Evolutionary conservation across 2,329 filamentous ascomycete species (phyloP).

Genomic region (Stylonectria norvegica): DNA sequence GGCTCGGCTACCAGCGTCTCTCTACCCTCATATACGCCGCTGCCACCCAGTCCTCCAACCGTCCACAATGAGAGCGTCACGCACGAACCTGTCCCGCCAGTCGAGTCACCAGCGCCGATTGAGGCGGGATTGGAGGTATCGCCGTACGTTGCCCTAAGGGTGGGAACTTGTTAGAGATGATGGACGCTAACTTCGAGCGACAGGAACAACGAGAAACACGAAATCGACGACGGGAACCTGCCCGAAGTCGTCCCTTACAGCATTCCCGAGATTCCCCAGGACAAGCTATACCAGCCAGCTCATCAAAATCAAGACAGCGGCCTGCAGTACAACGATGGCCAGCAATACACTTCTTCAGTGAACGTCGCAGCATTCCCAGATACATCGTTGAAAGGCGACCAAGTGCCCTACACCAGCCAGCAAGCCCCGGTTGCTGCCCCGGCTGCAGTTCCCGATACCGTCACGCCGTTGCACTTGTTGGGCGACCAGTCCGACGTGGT

Average conservation of each 20-base stretch:
- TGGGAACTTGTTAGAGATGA: no score
- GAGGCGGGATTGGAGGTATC: slow-evolving; percentile 8
- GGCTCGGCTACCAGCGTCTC: slow-evolving; percentile 13
- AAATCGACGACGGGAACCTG: slow-evolving; percentile 20
- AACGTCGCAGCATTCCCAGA: no score
- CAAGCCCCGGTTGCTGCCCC: slow-evolving; percentile 12
- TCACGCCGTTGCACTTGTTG: slow-evolving; percentile 25
- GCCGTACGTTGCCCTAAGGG: no score
- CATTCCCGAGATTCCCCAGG: not conserved
- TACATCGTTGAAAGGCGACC: no score
- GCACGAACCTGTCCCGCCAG: slow-evolving; percentile 4
- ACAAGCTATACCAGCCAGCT: slow-evolving; percentile 1
- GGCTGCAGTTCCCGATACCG: slow-evolving; percentile 10
- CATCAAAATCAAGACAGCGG: slow-evolving; percentile 5
- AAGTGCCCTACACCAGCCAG: no score
- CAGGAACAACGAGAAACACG: slow-evolving; percentile 3
- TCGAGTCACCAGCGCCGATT: not conserved
- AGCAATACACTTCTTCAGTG: no score
- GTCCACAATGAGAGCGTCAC: no score
- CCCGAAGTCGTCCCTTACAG: slow-evolving; percentile 21
- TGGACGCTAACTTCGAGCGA: no score
- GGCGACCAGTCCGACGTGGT: slow-evolving; percentile 22
- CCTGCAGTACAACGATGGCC: no score
- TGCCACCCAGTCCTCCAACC: not conserved
- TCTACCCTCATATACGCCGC: slow-evolving; percentile 18